These are phyloP conservation scores for Vitis vinifera DNA, from an alignment of 164 flowering plant species.

Conservation along the genomic window ASM3070453v1 NC_081820.1:23277001-23277500, in stretches of 20 bases:
- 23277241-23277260: conserved; percentile 68
- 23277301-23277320: conserved; percentile 27
- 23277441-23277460: no score
- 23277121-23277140: conserved; percentile 33
- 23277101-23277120: neutral
- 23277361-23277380: neutral
- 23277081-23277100: neutral
- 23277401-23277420: neutral
- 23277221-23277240: conserved; percentile 65
- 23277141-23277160: conserved; percentile 52
- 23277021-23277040: conserved; percentile 61
- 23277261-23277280: conserved; percentile 68
- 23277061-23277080: neutral
- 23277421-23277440: neutral
- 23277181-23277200: conserved; percentile 55
- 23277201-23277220: conserved; percentile 69
- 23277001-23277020: conserved; percentile 65
- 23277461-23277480: no score
- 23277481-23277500: no score
- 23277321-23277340: neutral
- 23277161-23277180: conserved; percentile 50
- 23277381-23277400: neutral
- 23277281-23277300: conserved; percentile 88
- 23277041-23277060: conserved; percentile 1
- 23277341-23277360: no score